Conservation (phyloP, 208 protist species). For the Acanthamoeba culbertsoni region DNA sequence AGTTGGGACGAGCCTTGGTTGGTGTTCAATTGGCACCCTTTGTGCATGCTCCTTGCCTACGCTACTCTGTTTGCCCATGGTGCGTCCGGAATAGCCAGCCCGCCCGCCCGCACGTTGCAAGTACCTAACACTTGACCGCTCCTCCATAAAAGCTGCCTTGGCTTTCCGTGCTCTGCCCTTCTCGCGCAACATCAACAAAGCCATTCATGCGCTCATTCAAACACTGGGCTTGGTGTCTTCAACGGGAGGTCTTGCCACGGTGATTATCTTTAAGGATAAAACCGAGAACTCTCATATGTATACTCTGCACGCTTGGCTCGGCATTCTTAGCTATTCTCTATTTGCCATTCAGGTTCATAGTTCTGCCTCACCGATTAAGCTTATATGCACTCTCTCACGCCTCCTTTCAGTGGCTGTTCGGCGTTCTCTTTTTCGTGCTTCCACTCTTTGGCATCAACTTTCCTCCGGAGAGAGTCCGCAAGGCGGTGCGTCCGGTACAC, state of each 20-base stretch:
- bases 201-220: neutral
- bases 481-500: neutral
- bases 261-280: neutral
- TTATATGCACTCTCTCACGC: too few species aligned
- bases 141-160: neutral
- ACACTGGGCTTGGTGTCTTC: neutral
- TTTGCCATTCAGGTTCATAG: neutral
- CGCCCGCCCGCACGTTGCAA: neutral
- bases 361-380: neutral
- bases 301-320: neutral
- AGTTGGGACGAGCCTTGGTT: neutral
- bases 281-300: neutral
- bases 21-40: neutral
- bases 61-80: neutral
- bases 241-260: neutral
- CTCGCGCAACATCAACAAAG: neutral
- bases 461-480: neutral
- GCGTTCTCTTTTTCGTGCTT: neutral
- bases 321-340: neutral
- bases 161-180: neutral
- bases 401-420: neutral
- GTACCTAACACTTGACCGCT: neutral
- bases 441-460: neutral
- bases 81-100: neutral
- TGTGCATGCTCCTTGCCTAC: neutral